Evolutionary conservation across 73 alveolate species (phyloP), one percentile per base, ranked within the genome.

Genomic region (Durusdinium trenchii): DNA sequence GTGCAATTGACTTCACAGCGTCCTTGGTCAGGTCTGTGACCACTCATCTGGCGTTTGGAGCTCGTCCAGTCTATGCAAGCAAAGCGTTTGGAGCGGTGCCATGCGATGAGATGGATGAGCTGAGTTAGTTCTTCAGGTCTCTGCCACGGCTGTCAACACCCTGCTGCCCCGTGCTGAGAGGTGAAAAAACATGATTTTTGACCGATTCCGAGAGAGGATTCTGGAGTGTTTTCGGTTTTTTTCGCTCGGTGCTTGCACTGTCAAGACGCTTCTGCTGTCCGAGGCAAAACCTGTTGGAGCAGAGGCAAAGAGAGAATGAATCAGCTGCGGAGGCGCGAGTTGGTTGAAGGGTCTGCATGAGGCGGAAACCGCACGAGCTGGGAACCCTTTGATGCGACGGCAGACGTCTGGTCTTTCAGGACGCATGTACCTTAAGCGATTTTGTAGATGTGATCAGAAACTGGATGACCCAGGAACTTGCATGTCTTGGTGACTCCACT

Each of bases 201-300:
- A n/a, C n/a, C n/a, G n/a, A n/a, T n/a, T n/a, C n/a, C n/a, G n/a
- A n/a, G n/a, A n/a, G n/a, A n/a, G n/a, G n/a, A n/a, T n/a, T n/a
- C n/a, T n/a, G n/a, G n/a, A n/a, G n/a, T n/a, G n/a, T n/a, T n/a
- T n/a, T n/a, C n/a, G n/a, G n/a, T n/a, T n/a, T n/a, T n/a, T n/a
- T n/a, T n/a, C n/a, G n/a, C n/a, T n/a, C n/a, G n/a, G n/a, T 54
- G 64, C 64, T 9, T 0, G 3, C 38, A 18, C 87, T 9, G 6
- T 78, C 43, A 18, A 12, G 61, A 23, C 45, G 42, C 9, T 16
- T 23, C 69, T 64, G 79, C 42, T 9, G 18, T 23, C 94, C 52
- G 36, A 84, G 94, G 94, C 94, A 84, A 51, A 84, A 52, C 94
- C 75, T 84, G 23, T 52, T 84, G 94, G 94, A 84, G 20, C 94